Percentiles rank a stretch among this genome's conserved stretches.
Conservation (phyloP, 257 asterid species). For the Salvia splendens region DNA sequence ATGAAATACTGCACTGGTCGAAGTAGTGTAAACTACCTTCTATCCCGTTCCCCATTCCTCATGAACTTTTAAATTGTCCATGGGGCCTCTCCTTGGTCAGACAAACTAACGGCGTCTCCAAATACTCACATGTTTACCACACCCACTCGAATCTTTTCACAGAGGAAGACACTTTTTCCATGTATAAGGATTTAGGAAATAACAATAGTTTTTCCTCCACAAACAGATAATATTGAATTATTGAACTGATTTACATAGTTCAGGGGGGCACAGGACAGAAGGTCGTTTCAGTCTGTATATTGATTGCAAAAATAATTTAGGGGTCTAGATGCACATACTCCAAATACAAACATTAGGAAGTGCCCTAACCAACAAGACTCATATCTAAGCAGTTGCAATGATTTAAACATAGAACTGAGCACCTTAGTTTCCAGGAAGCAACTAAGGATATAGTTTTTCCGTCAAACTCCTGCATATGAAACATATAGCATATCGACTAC, state of each 20-base stretch:
- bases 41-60: no score
- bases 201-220: no score
- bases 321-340: neutral
- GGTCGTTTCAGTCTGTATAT: neutral
- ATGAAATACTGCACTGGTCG: no score
- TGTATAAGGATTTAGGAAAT: no score
- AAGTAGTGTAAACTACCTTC: no score
- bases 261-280: neutral
- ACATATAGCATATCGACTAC: conserved; percentile 15
- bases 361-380: neutral
- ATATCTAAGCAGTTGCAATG: neutral
- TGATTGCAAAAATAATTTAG: neutral
- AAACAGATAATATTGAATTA: no score
- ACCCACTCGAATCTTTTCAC: no score
- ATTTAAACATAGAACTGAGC: conserved; percentile 19
- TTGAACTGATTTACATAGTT: neutral
- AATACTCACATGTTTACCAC: no score
- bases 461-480: conserved; percentile 50
- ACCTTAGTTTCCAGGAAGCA: conserved; percentile 87
- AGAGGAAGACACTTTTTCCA: no score
- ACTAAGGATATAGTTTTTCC: conserved; percentile 39
- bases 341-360: neutral
- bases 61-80: no score
- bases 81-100: no score
- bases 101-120: no score